Evolutionary conservation across 1,139 yeast species (phyloP).

Genomic region (Diutina rugosa): DNA sequence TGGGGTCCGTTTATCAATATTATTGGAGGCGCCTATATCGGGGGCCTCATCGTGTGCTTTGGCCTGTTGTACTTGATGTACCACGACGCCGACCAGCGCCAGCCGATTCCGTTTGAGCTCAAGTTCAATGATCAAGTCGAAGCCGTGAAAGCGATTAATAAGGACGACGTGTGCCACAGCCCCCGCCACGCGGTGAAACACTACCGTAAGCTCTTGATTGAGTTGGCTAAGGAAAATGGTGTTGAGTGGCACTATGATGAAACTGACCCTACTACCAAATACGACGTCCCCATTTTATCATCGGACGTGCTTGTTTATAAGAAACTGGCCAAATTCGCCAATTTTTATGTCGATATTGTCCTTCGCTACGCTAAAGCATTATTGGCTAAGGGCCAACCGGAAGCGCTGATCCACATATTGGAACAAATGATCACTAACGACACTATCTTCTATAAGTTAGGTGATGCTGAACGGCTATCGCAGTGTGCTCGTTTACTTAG

Average conservation of each 20-base stretch:
- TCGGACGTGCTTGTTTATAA: conserved; percentile 17
- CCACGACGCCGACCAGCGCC: conserved; percentile 27
- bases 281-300: conserved; percentile 21
- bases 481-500: conserved; percentile 28
- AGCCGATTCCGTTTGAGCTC: conserved; percentile 29
- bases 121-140: conserved; percentile 19
- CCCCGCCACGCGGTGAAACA: conserved; percentile 34
- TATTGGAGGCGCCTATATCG: conserved; percentile 31
- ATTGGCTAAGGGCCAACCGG: conserved; percentile 28
- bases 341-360: conserved; percentile 33
- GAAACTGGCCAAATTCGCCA: conserved; percentile 22
- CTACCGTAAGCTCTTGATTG: conserved; percentile 25
- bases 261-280: conserved; percentile 9
- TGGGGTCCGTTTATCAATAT: conserved; percentile 24
- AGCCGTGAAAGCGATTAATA: conserved; percentile 31
- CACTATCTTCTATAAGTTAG: conserved; percentile 24
- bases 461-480: conserved; percentile 32
- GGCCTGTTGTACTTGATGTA: conserved; percentile 29
- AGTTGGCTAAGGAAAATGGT: conserved; percentile 20
- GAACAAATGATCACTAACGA: conserved; percentile 22
- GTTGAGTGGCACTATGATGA: conserved; percentile 14
- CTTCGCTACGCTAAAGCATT: conserved; percentile 29
- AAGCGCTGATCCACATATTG: conserved; percentile 18
- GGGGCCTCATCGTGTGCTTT: conserved; percentile 25
- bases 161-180: conserved; percentile 30